Evolutionary conservation across 805 yeast genomes (phyloP).

Genomic region (Tetrapisispora fleetii): DNA sequence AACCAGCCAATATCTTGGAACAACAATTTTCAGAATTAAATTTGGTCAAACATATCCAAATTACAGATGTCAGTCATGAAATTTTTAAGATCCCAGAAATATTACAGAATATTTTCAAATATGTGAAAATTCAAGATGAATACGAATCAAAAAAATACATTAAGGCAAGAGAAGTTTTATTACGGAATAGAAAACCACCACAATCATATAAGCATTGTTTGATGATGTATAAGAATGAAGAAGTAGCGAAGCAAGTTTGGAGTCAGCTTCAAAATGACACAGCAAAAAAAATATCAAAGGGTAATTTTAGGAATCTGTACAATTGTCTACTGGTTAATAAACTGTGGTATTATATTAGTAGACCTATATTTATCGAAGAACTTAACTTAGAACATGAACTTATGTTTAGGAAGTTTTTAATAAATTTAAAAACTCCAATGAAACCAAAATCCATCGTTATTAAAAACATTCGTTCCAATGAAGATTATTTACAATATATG

Average conservation of each 20-base stretch:
- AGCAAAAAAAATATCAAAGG: background rate
- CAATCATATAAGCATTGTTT: constrained; percentile 59
- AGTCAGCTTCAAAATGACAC: background rate
- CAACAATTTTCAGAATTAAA: constrained; percentile 7
- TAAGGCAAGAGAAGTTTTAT: background rate
- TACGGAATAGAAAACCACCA: constrained; percentile 52
- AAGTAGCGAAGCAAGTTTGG: constrained; percentile 40
- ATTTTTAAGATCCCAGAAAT: constrained; percentile 76
- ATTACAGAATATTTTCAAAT: constrained; percentile 46
- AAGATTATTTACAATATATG: constrained; percentile 34
- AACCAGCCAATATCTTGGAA: background rate
- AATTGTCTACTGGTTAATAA: constrained; percentile 62
- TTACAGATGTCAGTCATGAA: constrained; percentile 14
- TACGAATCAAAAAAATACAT: constrained; percentile 42
- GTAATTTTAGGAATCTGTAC: constrained; percentile 15
- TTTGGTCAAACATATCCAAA: background rate
- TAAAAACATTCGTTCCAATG: background rate
- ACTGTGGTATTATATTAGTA: constrained; percentile 50
- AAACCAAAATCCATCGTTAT: constrained; percentile 1
- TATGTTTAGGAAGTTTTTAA: constrained; percentile 37
- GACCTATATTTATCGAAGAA: constrained; percentile 44
- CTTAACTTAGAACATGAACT: constrained; percentile 43
- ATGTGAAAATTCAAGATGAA: constrained; percentile 36
- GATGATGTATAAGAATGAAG: constrained; percentile 48
- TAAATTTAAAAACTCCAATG: background rate